phyloP scores from a whole-genome alignment of 345 rosid genomes.

The Barbarea vulgaris region DNA sequence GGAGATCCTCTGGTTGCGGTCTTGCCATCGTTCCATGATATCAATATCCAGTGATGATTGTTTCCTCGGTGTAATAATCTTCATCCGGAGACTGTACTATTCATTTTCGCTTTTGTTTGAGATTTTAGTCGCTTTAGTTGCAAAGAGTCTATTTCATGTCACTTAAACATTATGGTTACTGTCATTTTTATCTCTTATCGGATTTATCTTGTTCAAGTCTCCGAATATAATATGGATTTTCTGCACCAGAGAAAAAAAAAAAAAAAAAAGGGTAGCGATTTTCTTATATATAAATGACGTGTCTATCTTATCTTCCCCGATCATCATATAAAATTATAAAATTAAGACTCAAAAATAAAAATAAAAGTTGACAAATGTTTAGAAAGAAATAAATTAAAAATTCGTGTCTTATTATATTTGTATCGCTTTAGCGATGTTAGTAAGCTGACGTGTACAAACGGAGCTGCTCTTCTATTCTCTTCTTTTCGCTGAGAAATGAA shows the following conservation, averaged over 20 bases:
- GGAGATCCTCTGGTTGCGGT: constrained; percentile 91
- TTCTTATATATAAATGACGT: not conserved
- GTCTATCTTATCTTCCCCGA: constrained; percentile 32
- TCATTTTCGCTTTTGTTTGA: constrained; percentile 19
- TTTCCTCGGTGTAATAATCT: not conserved
- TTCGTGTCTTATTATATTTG: not conserved
- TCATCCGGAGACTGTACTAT: constrained; percentile 16
- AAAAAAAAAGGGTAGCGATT: no score
- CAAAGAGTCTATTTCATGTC: constrained; percentile 18
- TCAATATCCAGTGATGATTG: constrained; percentile 41
- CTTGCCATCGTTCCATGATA: constrained; percentile 77
- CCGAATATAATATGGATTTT: not conserved
- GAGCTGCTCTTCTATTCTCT: not conserved
- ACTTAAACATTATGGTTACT: not conserved
- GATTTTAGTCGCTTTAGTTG: constrained; percentile 16
- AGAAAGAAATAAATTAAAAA: not conserved
- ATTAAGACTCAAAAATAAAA: not conserved
- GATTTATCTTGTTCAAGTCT: not conserved
- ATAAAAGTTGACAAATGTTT: not conserved
- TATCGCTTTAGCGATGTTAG: constrained; percentile 3
- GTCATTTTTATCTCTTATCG: not conserved
- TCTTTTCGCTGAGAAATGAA: constrained; percentile 31
- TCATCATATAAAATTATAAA: not conserved
- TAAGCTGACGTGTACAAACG: constrained; percentile 38
- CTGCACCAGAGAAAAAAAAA: not conserved